Percentiles rank a stretch among this genome's conserved stretches.
Evolutionary conservation across 768 basidiomycete species (phyloP).

Genomic region (Steccherinum ochraceum): DNA sequence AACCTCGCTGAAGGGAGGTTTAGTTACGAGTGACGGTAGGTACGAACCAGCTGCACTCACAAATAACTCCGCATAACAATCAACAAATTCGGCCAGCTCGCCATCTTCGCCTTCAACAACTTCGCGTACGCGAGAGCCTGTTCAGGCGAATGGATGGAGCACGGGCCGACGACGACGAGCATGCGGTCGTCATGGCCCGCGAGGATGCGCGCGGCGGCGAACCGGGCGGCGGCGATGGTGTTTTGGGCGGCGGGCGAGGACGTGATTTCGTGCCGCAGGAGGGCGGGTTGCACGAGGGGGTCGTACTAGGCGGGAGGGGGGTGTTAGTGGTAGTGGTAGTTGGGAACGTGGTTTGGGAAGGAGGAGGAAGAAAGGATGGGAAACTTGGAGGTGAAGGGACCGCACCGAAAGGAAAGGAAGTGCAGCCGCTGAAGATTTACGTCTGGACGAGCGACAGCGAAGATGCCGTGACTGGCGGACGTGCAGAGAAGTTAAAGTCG

Average conservation of each 20-base stretch:
- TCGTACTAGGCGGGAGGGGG: slow-evolving; percentile 61
- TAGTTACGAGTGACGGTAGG: slow-evolving; percentile 4
- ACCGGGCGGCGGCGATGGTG: slow-evolving; percentile 78
- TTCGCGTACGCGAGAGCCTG: slow-evolving; percentile 81
- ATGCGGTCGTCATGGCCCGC: slow-evolving; percentile 82
- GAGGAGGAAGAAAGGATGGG: slow-evolving; percentile 1
- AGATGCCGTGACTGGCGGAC: no score
- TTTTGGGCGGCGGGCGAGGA: slow-evolving; percentile 57
- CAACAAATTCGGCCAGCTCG: slow-evolving; percentile 67
- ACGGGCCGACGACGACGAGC: slow-evolving; percentile 91
- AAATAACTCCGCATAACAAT: slow-evolving; percentile 98
- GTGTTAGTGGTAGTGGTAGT: slow-evolving; percentile 4
- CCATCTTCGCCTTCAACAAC: slow-evolving; percentile 62
- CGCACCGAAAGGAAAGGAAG: slow-evolving; percentile 7
- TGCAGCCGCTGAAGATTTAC: no score
- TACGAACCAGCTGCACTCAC: slow-evolving; percentile 42
- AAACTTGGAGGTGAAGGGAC: neutral
- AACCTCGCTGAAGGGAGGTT: slow-evolving; percentile 31
- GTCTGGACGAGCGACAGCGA: no score
- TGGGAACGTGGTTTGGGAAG: slow-evolving; percentile 1
- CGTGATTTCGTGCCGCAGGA: slow-evolving; percentile 82
- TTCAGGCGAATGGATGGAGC: slow-evolving; percentile 86
- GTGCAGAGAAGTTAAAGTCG: no score
- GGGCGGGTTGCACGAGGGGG: slow-evolving; percentile 89
- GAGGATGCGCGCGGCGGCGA: slow-evolving; percentile 70